These are phyloP conservation scores for Dactylellina cionopaga DNA, from an alignment of 2,329 filamentous ascomycete species.

Conservation along the genomic window DNA sequence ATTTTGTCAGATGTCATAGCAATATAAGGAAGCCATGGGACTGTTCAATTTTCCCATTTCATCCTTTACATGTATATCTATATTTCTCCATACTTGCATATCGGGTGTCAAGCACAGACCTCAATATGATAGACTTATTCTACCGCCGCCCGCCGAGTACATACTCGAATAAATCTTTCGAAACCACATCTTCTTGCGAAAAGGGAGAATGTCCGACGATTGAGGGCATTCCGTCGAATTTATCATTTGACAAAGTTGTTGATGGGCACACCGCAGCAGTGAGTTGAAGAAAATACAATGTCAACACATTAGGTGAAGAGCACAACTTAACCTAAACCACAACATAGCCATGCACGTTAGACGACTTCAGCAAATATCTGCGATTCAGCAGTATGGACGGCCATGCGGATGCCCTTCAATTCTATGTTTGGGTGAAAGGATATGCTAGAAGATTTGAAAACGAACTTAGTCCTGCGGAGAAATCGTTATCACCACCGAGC, in stretches of 20 bases:
- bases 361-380: slow-evolving; percentile 39
- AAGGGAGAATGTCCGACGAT: slow-evolving; percentile 11
- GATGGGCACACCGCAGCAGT: slow-evolving; percentile 25
- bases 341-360: slow-evolving; percentile 31
- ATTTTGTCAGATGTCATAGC: neutral
- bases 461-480: slow-evolving; percentile 18
- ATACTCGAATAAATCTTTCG: slow-evolving; percentile 24
- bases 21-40: slow-evolving; percentile 7
- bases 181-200: slow-evolving; percentile 17
- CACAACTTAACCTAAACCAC: neutral
- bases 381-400: slow-evolving; percentile 44
- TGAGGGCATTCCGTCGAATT: slow-evolving; percentile 34
- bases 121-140: slow-evolving; percentile 40
- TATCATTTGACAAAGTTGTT: slow-evolving; percentile 35
- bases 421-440: slow-evolving; percentile 35
- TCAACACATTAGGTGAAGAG: neutral
- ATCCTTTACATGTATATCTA: too few relatives aligned
- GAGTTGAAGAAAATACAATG: neutral
- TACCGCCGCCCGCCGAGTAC: slow-evolving; percentile 40
- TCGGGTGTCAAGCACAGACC: neutral
- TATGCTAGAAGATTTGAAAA: slow-evolving; percentile 34
- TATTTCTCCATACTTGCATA: too few relatives aligned
- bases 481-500: slow-evolving; percentile 29
- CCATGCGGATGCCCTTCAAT: slow-evolving; percentile 35
- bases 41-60: neutral